Conservation (phyloP, 768 basidiomycete species). For the Royoungia palumana region DNA sequence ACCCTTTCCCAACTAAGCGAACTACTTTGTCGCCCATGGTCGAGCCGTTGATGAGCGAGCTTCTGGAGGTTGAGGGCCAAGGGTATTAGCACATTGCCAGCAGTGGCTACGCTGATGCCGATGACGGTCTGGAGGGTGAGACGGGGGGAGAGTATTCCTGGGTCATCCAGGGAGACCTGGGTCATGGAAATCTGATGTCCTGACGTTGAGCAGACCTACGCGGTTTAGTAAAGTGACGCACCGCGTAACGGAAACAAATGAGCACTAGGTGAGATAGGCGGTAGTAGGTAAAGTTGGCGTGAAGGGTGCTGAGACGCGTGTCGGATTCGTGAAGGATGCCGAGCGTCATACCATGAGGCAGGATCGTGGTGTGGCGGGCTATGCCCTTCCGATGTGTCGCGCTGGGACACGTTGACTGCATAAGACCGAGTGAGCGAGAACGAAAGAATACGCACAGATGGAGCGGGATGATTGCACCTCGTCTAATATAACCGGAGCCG, state of each 20-base stretch:
- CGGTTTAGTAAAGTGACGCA: not conserved
- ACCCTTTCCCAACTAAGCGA: slow-evolving; percentile 11
- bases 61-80: slow-evolving; percentile 93
- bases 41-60: slow-evolving; percentile 76
- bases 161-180: slow-evolving; percentile 12
- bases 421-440: slow-evolving; percentile 17
- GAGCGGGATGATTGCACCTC: slow-evolving; percentile 46
- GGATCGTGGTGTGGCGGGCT: not conserved
- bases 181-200: slow-evolving; percentile 8
- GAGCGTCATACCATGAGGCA: too few species aligned
- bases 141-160: slow-evolving; percentile 47
- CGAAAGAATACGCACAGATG: slow-evolving; percentile 12
- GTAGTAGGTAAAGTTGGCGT: too few species aligned
- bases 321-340: too few species aligned
- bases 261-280: too few species aligned
- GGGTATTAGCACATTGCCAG: slow-evolving; percentile 85
- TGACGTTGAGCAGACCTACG: not conserved
- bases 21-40: slow-evolving; percentile 33
- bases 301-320: too few species aligned
- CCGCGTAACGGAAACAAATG: too few species aligned
- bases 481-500: slow-evolving; percentile 62
- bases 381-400: not conserved
- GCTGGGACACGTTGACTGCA: slow-evolving; percentile 20
- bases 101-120: slow-evolving; percentile 80
- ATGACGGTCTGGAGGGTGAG: slow-evolving; percentile 56